These are phyloP conservation scores for Coemansia sp. DNA, from an alignment of 192 early-diverging fungal genomes.

Conservation along the genomic window DNA sequence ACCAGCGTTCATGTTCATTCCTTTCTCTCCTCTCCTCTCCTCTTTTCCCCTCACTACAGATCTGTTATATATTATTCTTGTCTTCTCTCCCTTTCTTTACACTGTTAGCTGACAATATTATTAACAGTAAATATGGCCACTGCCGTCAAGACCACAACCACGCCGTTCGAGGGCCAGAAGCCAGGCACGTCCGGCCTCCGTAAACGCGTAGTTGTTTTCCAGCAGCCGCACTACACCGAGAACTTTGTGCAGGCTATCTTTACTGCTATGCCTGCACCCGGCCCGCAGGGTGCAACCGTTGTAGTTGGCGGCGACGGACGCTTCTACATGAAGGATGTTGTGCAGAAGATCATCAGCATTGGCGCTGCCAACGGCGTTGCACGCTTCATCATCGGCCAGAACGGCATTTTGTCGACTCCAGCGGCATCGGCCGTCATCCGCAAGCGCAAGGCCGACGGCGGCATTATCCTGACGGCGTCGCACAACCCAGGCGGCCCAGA, in stretches of 20 bases:
- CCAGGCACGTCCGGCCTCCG: constrained; percentile 95
- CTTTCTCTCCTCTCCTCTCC: too few species aligned
- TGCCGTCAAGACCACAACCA: constrained; percentile 69
- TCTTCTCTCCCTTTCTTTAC: constrained; percentile 1
- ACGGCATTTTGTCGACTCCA: constrained; percentile 94
- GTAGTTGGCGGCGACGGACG: constrained; percentile 97
- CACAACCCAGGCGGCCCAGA: constrained; percentile 98
- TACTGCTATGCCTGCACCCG: constrained; percentile 73
- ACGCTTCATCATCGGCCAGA: constrained; percentile 86
- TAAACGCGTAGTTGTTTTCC: constrained; percentile 94
- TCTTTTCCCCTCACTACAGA: too few species aligned
- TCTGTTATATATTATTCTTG: background rate
- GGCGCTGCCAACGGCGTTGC: constrained; percentile 83
- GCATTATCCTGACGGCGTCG: constrained; percentile 96
- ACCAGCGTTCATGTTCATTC: too few species aligned
- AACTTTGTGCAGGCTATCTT: constrained; percentile 96
- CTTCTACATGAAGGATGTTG: constrained; percentile 80
- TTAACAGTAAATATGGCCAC: background rate
- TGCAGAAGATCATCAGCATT: constrained; percentile 86
- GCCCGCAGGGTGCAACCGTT: constrained; percentile 74
- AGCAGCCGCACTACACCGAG: constrained; percentile 93
- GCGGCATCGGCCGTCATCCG: constrained; percentile 94
- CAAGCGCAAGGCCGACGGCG: constrained; percentile 84
- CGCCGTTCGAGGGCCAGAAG: constrained; percentile 89
- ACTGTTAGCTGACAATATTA: too few species aligned